Evolutionary conservation across 306 rosid genomes (phyloP).

Genomic region (Cucurbita argyrosperma): DNA sequence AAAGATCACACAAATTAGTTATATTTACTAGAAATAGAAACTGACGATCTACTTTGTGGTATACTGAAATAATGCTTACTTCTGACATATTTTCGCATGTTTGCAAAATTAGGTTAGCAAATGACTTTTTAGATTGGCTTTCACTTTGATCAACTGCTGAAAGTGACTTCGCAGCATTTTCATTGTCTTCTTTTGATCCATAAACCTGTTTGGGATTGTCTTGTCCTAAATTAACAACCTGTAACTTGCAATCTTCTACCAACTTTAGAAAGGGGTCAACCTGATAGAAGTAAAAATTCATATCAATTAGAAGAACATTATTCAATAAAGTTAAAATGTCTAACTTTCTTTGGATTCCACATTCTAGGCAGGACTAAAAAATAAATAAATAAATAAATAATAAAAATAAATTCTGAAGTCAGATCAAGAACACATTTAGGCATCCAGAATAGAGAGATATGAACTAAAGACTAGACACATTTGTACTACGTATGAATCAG

Average conservation of each 20-base stretch:
- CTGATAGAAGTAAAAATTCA: slow-evolving; percentile 14
- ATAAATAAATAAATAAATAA: too few relatives aligned
- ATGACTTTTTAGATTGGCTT: slow-evolving; percentile 25
- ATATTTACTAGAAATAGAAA: background rate
- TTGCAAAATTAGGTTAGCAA: slow-evolving; percentile 37
- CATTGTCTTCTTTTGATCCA: slow-evolving; percentile 64
- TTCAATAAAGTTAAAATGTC: background rate
- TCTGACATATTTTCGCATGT: slow-evolving; percentile 27
- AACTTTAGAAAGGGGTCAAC: slow-evolving; percentile 66
- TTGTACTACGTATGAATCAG: background rate
- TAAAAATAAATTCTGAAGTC: background rate
- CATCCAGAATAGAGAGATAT: background rate
- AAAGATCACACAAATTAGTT: background rate
- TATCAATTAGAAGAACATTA: background rate
- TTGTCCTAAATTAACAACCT: slow-evolving; percentile 16
- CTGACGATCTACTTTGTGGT: background rate
- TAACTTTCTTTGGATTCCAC: background rate
- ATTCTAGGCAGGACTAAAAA: background rate
- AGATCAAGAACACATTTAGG: background rate
- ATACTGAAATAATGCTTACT: slow-evolving; percentile 16
- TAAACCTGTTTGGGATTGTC: slow-evolving; percentile 19
- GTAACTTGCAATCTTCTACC: slow-evolving; percentile 51
- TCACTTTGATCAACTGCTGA: slow-evolving; percentile 17
- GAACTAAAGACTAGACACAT: background rate
- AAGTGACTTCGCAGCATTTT: slow-evolving; percentile 33